These are phyloP conservation scores for Davidsoniella australis DNA, from an alignment of 2,329 filamentous ascomycete genomes.

Conservation along the genomic window DNA sequence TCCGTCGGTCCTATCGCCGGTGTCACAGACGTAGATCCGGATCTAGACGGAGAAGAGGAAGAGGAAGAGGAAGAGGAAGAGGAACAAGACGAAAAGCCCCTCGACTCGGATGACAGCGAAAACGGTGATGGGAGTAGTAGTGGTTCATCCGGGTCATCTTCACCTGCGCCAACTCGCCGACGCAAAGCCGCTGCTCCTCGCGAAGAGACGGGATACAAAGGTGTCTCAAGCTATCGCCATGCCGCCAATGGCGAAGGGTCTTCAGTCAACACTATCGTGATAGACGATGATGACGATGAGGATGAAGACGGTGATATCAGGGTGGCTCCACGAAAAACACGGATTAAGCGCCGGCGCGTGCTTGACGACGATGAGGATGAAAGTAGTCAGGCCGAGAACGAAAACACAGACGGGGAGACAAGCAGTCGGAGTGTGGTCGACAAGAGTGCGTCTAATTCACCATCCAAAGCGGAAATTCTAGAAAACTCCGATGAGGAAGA, in stretches of 20 bases:
- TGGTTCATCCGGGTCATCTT: background rate
- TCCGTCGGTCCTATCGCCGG: too few relatives aligned
- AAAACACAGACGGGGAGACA: background rate
- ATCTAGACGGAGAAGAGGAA: background rate
- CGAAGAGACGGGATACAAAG: background rate
- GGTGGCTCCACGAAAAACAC: background rate
- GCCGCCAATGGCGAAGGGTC: too few relatives aligned
- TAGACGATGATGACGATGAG: background rate
- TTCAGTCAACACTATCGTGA: background rate
- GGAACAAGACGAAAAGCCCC: too few relatives aligned
- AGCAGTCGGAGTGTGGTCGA: background rate
- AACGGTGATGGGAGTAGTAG: background rate
- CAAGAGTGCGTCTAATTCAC: background rate
- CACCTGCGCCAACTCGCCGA: background rate
- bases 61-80: background rate
- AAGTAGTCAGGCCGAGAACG: background rate
- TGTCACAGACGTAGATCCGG: too few relatives aligned
- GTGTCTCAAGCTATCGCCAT: background rate
- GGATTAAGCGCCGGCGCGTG: background rate
- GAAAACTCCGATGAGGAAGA: background rate
- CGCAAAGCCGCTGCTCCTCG: background rate
- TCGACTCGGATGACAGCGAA: too few relatives aligned
- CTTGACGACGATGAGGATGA: background rate
- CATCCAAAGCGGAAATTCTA: background rate
- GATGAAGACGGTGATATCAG: background rate